These are phyloP conservation scores for Cercospora sesami DNA, from an alignment of 2,329 filamentous ascomycete genomes.

Conservation along the genomic window DNA sequence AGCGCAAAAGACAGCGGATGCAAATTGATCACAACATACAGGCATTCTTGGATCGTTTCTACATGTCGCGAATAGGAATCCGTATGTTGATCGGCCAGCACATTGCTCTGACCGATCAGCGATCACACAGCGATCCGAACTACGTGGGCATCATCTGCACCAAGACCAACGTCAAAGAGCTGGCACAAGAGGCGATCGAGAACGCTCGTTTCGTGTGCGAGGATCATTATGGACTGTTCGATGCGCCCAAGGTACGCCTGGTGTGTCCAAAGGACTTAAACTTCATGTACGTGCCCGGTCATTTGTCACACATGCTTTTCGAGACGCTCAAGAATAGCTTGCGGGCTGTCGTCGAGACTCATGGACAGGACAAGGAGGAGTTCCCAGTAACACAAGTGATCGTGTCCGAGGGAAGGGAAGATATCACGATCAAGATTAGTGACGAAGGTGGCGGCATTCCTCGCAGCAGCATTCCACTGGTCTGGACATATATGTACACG, in stretches of 20 bases:
- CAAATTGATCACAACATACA: constrained; percentile 98
- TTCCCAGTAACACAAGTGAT: constrained; percentile 98
- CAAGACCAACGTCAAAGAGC: constrained; percentile 91
- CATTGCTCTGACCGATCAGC: constrained; percentile 93
- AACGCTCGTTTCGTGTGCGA: constrained; percentile 99
- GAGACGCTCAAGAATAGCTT: constrained; percentile 98
- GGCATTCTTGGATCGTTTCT: constrained; percentile 96
- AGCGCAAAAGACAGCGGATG: constrained; percentile 92
- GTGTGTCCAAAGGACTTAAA: constrained; percentile 83
- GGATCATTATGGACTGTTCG: constrained; percentile 96
- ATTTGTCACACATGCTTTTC: constrained; percentile 98
- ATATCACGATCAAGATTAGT: constrained; percentile 97
- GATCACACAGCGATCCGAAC: constrained; percentile 80
- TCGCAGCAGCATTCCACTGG: constrained; percentile 85
- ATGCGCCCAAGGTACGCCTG: constrained; percentile 93
- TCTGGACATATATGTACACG: constrained; percentile 99
- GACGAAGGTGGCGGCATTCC: constrained; percentile 97
- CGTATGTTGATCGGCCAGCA: constrained; percentile 99
- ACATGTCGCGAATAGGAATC: constrained; percentile 99
- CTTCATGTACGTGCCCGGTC: constrained; percentile 99
- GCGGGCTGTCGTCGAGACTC: constrained; percentile 91
- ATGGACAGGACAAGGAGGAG: constrained; percentile 91
- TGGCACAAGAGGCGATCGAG: constrained; percentile 95
- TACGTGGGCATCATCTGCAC: constrained; percentile 99
- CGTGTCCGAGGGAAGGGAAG: constrained; percentile 94